phyloP scores from a whole-genome alignment of 1,284 basidiomycete species.

The Mycosarcoma maydis region DNA sequence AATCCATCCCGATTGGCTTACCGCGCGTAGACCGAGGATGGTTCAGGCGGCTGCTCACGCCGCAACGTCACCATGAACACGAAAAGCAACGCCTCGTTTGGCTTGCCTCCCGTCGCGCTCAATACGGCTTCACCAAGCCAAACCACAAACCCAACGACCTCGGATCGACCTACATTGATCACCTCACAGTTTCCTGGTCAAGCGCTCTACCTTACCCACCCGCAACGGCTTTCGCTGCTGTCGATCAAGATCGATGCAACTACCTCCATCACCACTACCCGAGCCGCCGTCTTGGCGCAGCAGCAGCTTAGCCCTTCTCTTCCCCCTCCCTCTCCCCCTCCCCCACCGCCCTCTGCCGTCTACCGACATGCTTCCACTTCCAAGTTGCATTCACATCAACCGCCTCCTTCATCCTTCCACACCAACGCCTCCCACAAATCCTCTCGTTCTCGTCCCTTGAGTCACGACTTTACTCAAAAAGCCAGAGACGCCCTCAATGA shows the following conservation, averaged over 20 bases:
- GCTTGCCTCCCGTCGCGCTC: too few species aligned
- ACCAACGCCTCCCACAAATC: background rate
- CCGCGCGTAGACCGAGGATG: too few species aligned
- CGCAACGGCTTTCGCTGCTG: conserved; percentile 40
- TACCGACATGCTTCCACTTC: conserved; percentile 13
- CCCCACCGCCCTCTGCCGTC: conserved; percentile 6
- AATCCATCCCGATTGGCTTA: too few species aligned
- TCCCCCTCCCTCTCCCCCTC: background rate
- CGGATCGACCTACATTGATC: too few species aligned
- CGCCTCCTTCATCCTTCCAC: conserved; percentile 22
- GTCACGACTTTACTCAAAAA: conserved; percentile 30
- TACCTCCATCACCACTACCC: conserved; percentile 18
- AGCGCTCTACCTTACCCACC: conserved; percentile 32
- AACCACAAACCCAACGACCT: too few species aligned
- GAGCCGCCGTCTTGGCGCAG: background rate
- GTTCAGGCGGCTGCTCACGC: too few species aligned
- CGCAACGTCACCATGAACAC: too few species aligned
- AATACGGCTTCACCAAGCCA: too few species aligned
- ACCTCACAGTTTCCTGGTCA: conserved; percentile 24
- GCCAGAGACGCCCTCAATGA: conserved; percentile 38
- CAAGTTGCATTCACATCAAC: conserved; percentile 9
- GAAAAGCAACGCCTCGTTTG: too few species aligned
- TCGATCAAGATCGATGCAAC: conserved; percentile 38
- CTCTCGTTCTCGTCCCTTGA: conserved; percentile 18
- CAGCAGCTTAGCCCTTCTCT: background rate